phyloP scores from a whole-genome alignment of 768 basidiomycete species.

The Rossbeevera mucosa region DNA sequence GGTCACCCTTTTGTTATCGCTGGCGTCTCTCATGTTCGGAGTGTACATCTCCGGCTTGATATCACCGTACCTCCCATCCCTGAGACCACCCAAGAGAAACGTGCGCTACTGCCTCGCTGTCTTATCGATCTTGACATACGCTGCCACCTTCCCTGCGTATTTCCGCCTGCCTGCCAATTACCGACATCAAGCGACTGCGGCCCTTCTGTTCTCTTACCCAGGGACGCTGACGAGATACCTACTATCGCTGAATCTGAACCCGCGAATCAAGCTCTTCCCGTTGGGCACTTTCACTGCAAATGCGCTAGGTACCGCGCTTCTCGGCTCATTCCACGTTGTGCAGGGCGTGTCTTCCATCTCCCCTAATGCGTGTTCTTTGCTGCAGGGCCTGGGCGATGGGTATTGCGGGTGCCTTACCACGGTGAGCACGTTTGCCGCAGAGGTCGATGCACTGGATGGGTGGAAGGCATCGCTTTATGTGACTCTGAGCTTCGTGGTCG shows the following conservation, averaged over 20 bases:
- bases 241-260: conserved; percentile 70
- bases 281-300: conserved; percentile 79
- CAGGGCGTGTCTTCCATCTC: conserved; percentile 49
- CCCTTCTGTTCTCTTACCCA: conserved; percentile 85
- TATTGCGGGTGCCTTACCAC: conserved; percentile 96
- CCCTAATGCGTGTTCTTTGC: conserved; percentile 56
- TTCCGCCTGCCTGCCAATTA: conserved; percentile 63
- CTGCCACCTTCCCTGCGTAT: conserved; percentile 73
- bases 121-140: conserved; percentile 63
- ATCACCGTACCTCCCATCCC: conserved; percentile 38
- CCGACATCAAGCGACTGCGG: conserved; percentile 79
- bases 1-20: conserved; percentile 71
- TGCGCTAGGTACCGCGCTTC: conserved; percentile 72
- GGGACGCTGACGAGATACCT: conserved; percentile 83
- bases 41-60: conserved; percentile 49
- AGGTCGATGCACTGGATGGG: conserved; percentile 55
- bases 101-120: conserved; percentile 49
- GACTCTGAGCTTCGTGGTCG: conserved; percentile 58
- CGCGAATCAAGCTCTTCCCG: conserved; percentile 56
- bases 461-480: conserved; percentile 67
- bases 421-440: conserved; percentile 87
- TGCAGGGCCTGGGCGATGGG: conserved; percentile 84
- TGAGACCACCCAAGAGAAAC: conserved; percentile 39
- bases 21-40: conserved; percentile 78
- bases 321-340: conserved; percentile 68